Evolutionary conservation across 2,329 filamentous ascomycete species (phyloP).

Genomic region (Phyllosticta citriasiana): DNA sequence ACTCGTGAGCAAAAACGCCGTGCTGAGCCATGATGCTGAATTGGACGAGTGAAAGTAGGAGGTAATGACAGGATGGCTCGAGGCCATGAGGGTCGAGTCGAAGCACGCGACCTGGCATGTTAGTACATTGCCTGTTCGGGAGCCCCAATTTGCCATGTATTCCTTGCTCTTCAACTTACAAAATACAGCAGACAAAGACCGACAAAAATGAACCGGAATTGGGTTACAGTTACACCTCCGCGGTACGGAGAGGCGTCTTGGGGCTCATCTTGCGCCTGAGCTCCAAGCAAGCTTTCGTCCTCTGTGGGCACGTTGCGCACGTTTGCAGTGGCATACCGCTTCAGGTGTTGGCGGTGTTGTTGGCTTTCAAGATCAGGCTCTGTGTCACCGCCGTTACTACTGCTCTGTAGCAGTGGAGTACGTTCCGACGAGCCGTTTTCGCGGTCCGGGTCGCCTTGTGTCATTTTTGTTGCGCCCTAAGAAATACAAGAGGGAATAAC

Average conservation of each 20-base stretch:
- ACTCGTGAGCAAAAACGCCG: constrained; percentile 65
- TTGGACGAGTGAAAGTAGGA: constrained; percentile 71
- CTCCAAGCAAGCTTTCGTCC: constrained; percentile 19
- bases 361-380: neutral
- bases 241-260: constrained; percentile 17
- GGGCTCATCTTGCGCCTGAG: constrained; percentile 11
- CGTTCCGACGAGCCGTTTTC: neutral
- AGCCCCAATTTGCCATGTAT: neutral
- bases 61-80: constrained; percentile 70
- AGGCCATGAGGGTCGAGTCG: constrained; percentile 73
- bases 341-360: neutral
- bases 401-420: neutral
- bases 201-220: constrained; percentile 28
- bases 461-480: neutral
- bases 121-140: neutral
- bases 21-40: constrained; percentile 73
- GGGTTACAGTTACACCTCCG: constrained; percentile 22
- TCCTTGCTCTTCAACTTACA: constrained; percentile 17
- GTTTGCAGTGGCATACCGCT: neutral
- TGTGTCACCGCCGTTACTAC: neutral
- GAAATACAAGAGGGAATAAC: neutral
- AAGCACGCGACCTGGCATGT: constrained; percentile 39
- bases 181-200: constrained; percentile 29
- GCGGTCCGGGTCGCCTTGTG: neutral
- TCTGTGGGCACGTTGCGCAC: constrained; percentile 7